Conservation (phyloP, 2,329 filamentous ascomycete genomes). For the Fusarium sp. region DNA sequence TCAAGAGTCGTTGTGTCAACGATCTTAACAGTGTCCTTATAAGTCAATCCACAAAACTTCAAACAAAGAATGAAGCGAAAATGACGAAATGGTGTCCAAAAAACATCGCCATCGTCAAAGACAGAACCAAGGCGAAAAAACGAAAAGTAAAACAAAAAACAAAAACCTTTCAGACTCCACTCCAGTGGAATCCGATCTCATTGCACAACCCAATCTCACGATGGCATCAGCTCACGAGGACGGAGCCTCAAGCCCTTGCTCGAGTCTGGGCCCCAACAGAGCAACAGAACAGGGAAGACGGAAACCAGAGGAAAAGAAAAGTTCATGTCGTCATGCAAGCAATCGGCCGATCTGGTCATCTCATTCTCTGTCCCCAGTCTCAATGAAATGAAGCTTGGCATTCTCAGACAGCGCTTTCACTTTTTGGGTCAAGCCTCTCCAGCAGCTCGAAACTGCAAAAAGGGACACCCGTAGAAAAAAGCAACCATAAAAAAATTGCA, state of each 20-base stretch:
- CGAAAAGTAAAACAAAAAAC: background rate
- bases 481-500: slow-evolving; percentile 19
- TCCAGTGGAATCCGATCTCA: slow-evolving; percentile 27
- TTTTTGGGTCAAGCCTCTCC: slow-evolving; percentile 31
- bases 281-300: slow-evolving; percentile 1
- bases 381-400: slow-evolving; percentile 41
- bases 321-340: slow-evolving; percentile 36
- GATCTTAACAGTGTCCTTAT: slow-evolving; percentile 1
- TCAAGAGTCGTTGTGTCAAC: slow-evolving; percentile 12
- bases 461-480: slow-evolving; percentile 15
- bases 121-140: background rate
- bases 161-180: slow-evolving; percentile 26
- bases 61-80: background rate
- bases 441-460: slow-evolving; percentile 9
- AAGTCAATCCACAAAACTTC: background rate
- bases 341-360: slow-evolving; percentile 43
- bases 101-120: slow-evolving; percentile 12
- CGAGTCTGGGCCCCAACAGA: slow-evolving; percentile 4
- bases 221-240: slow-evolving; percentile 43
- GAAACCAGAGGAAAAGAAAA: slow-evolving; percentile 15
- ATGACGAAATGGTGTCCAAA: slow-evolving; percentile 17
- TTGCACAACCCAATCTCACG: slow-evolving; percentile 45
- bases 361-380: slow-evolving; percentile 16
- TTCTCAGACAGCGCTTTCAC: slow-evolving; percentile 29
- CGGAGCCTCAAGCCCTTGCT: slow-evolving; percentile 20